phyloP scores from a whole-genome alignment of 2,329 filamentous ascomycete genomes.

The Passalora sequoiae region DNA sequence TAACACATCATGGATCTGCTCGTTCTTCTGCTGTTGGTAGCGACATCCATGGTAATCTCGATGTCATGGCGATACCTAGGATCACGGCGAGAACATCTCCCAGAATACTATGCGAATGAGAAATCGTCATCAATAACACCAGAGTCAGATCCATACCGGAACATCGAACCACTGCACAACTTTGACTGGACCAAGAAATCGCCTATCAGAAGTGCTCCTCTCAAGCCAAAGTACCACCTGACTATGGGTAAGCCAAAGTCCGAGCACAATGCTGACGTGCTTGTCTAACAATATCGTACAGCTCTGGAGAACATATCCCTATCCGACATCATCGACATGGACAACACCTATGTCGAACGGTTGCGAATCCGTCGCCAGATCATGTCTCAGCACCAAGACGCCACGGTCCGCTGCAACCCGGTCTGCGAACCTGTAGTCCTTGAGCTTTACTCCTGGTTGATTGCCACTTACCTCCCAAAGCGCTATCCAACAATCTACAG shows the following conservation, averaged over 20 bases:
- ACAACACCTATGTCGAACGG: constrained; percentile 54
- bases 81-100: background rate
- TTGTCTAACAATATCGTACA: constrained; percentile 28
- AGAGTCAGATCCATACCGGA: constrained; percentile 33
- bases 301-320: constrained; percentile 50
- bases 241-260: constrained; percentile 52
- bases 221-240: constrained; percentile 58
- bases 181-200: constrained; percentile 50
- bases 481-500: constrained; percentile 50
- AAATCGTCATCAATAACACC: background rate
- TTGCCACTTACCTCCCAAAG: constrained; percentile 50
- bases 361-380: constrained; percentile 47
- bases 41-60: background rate
- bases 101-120: background rate
- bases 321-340: constrained; percentile 54
- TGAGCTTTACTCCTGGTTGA: constrained; percentile 55
- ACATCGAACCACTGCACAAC: constrained; percentile 43
- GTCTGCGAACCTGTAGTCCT: constrained; percentile 45
- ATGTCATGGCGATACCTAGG: background rate
- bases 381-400: constrained; percentile 41
- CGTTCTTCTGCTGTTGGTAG: background rate
- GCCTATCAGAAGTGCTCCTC: constrained; percentile 52
- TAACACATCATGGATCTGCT: background rate
- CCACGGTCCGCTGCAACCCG: constrained; percentile 37
- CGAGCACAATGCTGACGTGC: background rate